Evolutionary conservation across 2,329 filamentous ascomycete genomes (phyloP), one percentile per base, ranked within the genome.

Genomic region (Endocalyx cinctus): DNA sequence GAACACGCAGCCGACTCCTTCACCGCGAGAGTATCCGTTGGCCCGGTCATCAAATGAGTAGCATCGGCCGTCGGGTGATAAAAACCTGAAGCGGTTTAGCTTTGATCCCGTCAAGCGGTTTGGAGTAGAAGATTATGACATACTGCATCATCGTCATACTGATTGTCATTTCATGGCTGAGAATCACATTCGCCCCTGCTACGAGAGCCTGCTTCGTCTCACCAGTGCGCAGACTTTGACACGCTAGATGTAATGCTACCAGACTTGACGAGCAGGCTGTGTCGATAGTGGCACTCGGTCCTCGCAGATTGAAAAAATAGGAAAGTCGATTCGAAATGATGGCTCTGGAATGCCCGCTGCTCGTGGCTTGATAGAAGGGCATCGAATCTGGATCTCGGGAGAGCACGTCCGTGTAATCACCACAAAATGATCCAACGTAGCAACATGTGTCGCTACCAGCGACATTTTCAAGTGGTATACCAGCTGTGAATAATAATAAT

Each of bases 21-120:
- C 71, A 1, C 68, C 70, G 8, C 69, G 56, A 0, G 55, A 64
- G 40, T 74, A 77, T 0, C 72, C 73, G 37, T 67, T 55, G 1
- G 62, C 69, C 10, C 48, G 41, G 4, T 51, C 38, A 33, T 70
- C 67, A 31, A 60, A 67, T 4, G 43, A 45, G 16, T 51, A 48
- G 14, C 46, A 63, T 16, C 35, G 41, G 3, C 55, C 46, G 31
- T 55, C 48, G 0, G 43, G 43, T 4, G 50, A 53, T 1, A 58
- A 35, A 25, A 55, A 54, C n/a, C 38, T 34, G 13, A 52, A 33
- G 27, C 54, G 51, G 7, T 29, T 38, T 23, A 41, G 6, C 18
- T 17, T 23, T n/a, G 25, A 28, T 16, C n/a, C 35, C 7, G 14
- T n/a, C 11, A 41, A 29, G 12, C 26, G 39, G 1, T 18, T 18